These are phyloP conservation scores for Colletotrichum euphorbiae DNA, from an alignment of 2,329 filamentous ascomycete species.

Conservation along the genomic window DNA sequence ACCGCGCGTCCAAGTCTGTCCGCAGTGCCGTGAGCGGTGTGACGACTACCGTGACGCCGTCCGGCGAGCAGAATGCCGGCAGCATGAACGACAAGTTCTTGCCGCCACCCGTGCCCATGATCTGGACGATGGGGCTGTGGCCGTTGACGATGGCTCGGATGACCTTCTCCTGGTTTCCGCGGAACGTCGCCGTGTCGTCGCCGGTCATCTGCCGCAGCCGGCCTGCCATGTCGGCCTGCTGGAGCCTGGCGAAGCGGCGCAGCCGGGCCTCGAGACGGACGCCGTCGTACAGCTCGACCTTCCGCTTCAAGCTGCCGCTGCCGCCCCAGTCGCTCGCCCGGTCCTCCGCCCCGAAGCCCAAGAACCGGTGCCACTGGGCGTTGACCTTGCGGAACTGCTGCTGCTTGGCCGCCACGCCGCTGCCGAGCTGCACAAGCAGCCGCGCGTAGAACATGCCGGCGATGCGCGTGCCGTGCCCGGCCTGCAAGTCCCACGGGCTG, in stretches of 20 bases:
- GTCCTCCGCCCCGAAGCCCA: constrained; percentile 26
- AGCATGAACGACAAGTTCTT: constrained; percentile 43
- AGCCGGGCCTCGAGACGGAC: constrained; percentile 7
- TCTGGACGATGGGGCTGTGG: constrained; percentile 34
- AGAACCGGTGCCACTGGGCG: constrained; percentile 38
- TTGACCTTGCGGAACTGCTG: constrained; percentile 36
- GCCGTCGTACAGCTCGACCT: constrained; percentile 6
- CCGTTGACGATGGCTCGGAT: constrained; percentile 34
- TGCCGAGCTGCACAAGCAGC: constrained; percentile 17
- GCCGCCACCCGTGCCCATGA: constrained; percentile 38
- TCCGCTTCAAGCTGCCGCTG: constrained; percentile 4
- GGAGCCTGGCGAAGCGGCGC: constrained; percentile 8
- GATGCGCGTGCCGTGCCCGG: constrained; percentile 27
- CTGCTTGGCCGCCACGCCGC: constrained; percentile 21
- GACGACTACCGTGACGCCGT: constrained; percentile 29
- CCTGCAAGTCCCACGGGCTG: constrained; percentile 28
- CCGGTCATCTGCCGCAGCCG: constrained; percentile 36
- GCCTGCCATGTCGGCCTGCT: neutral
- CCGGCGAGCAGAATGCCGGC: constrained; percentile 31
- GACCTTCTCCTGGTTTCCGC: constrained; percentile 28
- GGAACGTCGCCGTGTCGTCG: constrained; percentile 16
- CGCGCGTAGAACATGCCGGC: constrained; percentile 37
- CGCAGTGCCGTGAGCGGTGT: constrained; percentile 33
- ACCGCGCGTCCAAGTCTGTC: constrained; percentile 32
- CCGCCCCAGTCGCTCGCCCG: no score